Evolutionary conservation across 192 early-diverging fungal species (phyloP), one percentile per base, ranked within the genome.

Genomic region (Haplosporangium gracile): DNA sequence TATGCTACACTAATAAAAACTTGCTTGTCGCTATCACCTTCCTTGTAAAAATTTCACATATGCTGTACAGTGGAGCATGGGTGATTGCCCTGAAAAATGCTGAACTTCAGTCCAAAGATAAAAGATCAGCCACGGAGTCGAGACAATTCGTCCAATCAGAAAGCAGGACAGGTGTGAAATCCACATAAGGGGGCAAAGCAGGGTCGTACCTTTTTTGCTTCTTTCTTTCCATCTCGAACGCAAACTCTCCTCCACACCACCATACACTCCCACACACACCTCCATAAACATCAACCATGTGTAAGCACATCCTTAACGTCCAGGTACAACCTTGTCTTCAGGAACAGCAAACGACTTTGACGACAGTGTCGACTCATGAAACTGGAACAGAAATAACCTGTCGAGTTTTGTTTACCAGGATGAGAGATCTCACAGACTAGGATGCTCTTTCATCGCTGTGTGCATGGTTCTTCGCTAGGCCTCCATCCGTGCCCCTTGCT

Each of bases 281-380:
- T 75, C 70, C 20, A 2, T 18, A 51, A 4, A 65, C 74, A 22
- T 32, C 53, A 34, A 81, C 65, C 81, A 97, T 97, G 96, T 97
- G 98, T 92, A 99, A 99, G 92, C 98, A 99, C 87, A 91, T 99
- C 75, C 92, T 99, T 71, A 99, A 99, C 92, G 97, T 97, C 34
- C 98, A 99, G 91, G 98, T 96, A 93, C 53, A 70, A 18, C 49
- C 16, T 51, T 16, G 49, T 16, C 49, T 51, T 4, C 49, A 4
- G 4, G 49, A 51, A 51, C 15, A 51, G 18, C 49, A 51, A 51
- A 20, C 1, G 49, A 51, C 49, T 3, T 22, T 51, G 15, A 51
- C 49, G 18, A 22, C 49, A 51, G 18, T 51, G 20, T 22, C 18
- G 49, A 51, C 49, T 51, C 49, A 51, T 20, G 29, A 1, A 32